Conservation (phyloP, 805 yeast species). For the Spathaspora girioi region DNA sequence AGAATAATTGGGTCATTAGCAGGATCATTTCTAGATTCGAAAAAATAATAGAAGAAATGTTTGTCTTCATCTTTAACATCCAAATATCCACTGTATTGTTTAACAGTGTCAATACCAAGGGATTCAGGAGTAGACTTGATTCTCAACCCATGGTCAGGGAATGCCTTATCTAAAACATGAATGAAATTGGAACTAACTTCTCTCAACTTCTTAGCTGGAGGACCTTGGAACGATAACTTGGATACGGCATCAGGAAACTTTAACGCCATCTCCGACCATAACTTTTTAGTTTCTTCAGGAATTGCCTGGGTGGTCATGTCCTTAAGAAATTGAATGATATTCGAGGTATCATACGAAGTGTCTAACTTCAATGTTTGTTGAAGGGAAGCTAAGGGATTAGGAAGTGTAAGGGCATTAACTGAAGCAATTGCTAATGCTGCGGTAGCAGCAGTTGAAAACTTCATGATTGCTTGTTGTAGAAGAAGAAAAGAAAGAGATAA, state of each 20-base stretch:
- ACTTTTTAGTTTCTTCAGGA: constrained; percentile 44
- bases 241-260: constrained; percentile 55
- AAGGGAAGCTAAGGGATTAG: constrained; percentile 15
- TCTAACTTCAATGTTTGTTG: constrained; percentile 19
- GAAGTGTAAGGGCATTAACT: constrained; percentile 20
- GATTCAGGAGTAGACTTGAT: constrained; percentile 56
- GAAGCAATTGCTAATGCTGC: constrained; percentile 12
- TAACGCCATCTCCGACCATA: constrained; percentile 64
- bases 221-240: constrained; percentile 46
- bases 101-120: constrained; percentile 77
- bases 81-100: constrained; percentile 82
- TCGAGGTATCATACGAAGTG: constrained; percentile 39
- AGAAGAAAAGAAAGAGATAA: not conserved
- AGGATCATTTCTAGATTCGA: constrained; percentile 44
- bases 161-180: constrained; percentile 33
- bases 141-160: constrained; percentile 54
- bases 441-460: constrained; percentile 15
- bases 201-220: constrained; percentile 49
- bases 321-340: constrained; percentile 19
- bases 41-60: constrained; percentile 45
- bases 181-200: constrained; percentile 30
- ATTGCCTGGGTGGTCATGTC: constrained; percentile 42
- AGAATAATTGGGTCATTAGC: constrained; percentile 31
- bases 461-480: constrained; percentile 10
- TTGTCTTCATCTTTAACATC: constrained; percentile 74